Conservation (phyloP, 176 grass and related monocot species). For the Triticum turgidum region DNA sequence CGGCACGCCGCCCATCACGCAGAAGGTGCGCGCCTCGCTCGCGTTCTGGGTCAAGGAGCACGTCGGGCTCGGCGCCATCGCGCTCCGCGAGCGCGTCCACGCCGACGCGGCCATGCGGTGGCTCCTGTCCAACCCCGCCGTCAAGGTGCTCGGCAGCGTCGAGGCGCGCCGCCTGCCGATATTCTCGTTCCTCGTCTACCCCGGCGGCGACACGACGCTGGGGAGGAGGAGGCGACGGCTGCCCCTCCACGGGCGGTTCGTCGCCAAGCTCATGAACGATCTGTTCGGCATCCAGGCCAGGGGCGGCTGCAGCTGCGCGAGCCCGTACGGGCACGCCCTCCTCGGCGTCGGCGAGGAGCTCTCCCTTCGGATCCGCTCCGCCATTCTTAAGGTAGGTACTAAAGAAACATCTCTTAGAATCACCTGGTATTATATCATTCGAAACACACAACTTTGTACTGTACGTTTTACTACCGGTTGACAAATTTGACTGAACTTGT, state of each 20-base stretch:
- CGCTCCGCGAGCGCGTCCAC: constrained; percentile 31
- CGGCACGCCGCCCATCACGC: constrained; percentile 74
- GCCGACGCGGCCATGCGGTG: constrained; percentile 43
- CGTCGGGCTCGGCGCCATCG: constrained; percentile 38
- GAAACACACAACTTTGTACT: neutral
- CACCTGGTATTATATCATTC: neutral
- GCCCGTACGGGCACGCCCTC: constrained; percentile 72
- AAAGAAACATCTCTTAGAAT: neutral
- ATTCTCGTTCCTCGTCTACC: constrained; percentile 83
- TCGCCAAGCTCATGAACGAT: constrained; percentile 69
- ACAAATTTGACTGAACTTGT: neutral
- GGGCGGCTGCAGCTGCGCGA: constrained; percentile 77
- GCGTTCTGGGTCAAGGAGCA: constrained; percentile 84
- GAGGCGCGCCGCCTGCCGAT: constrained; percentile 52
- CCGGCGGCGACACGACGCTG: neutral
- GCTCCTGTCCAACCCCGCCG: constrained; percentile 35
- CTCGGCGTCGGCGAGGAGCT: constrained; percentile 50
- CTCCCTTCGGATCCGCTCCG: constrained; percentile 61
- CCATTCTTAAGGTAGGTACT: constrained; percentile 40
- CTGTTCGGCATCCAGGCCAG: constrained; percentile 86
- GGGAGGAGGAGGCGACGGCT: neutral
- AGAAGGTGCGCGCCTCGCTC: constrained; percentile 65
- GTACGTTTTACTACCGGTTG: neutral
- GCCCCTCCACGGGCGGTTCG: constrained; percentile 82
- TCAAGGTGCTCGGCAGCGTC: constrained; percentile 59